Base-by-base conservation (phyloP, 1,284 basidiomycete genomes). In the Ustilago trichophora region DNA sequence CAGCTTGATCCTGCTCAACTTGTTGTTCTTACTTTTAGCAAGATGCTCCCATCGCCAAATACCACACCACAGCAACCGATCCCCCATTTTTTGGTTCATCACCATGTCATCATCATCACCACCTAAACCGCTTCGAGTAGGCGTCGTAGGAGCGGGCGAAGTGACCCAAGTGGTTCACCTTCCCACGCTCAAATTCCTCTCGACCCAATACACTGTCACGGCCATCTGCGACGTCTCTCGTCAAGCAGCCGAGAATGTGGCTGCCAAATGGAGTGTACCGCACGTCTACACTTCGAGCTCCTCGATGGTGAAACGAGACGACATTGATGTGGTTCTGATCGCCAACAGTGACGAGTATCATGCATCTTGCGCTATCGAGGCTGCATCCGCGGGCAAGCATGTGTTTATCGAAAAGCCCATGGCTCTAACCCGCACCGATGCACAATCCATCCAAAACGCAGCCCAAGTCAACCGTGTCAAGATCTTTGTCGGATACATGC, bases 401-500 rank as follows among this genome's bases (percentile, higher is more conserved):
- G 74, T 76, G 29, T 56, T 76, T 11, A 58, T 73, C 51, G 74
- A 76, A 37, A 76, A 76, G 52, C 74, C 74, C 6, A 65, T 76
- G 68, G 65, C 69, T 5, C 63, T 74, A 25, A 72, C 62, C 24
- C 51, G 51, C 4, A 21, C 44, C 35, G 65, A 76, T 36, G 74
- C 66, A 12, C n/a, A 37, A 11, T 37, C 43, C 22, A 58, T 76
- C 19, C 40, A 66, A 18, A 29, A 45, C 2, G 63, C 73, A 2
- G 65, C 65, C 0, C 19, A 59, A 6, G 18, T 47, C 1, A 51
- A 58, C 35, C 41, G 47, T 19, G 62, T 74, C 37, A 51, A 82
- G 36, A 73, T 83, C 33, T 71, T 79, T 57, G 79, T 84, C 7
- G 83, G 82, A 6, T 82, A 82, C 55, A 84, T 83, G 83, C 68